A percentile compares a stretch with the other conserved stretches of the same genome.
Evolutionary conservation across 257 asterid species (phyloP).

Genomic region (Solanum etuberosum): DNA sequence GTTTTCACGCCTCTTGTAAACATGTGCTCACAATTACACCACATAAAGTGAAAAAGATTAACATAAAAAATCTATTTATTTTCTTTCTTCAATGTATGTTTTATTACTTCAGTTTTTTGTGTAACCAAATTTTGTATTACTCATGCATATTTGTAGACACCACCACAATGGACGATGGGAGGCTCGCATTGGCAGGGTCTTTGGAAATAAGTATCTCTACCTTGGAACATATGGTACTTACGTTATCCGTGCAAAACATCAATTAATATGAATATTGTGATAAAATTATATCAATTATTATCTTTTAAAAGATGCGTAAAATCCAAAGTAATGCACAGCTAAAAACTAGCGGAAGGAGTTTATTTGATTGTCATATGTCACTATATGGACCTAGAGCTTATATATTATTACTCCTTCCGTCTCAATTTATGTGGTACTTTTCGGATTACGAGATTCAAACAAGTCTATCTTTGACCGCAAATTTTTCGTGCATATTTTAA

Average conservation of each 20-base stretch:
- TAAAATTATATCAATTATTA: too few relatives aligned
- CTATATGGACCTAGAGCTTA: too few relatives aligned
- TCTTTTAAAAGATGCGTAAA: too few relatives aligned
- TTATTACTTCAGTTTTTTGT: neutral
- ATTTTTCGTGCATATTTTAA: too few relatives aligned
- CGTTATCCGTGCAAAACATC: neutral
- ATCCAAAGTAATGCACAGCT: too few relatives aligned
- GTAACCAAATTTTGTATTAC: neutral
- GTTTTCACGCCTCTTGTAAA: neutral
- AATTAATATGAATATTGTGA: too few relatives aligned
- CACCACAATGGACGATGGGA: slow-evolving; percentile 72
- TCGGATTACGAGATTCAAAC: too few relatives aligned
- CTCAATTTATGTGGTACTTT: too few relatives aligned
- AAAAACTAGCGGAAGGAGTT: too few relatives aligned
- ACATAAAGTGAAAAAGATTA: neutral
- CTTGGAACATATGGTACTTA: slow-evolving; percentile 53
- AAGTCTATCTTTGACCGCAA: too few relatives aligned
- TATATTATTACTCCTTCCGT: too few relatives aligned
- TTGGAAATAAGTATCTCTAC: slow-evolving; percentile 56
- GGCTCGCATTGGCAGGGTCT: slow-evolving; percentile 56
- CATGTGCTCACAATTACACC: neutral
- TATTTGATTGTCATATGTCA: too few relatives aligned
- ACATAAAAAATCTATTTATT: neutral
- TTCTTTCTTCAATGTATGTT: neutral
- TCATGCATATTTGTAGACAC: slow-evolving; percentile 19